Evolutionary conservation across 192 early-diverging fungal genomes (phyloP).

Genomic region (Coemansia interrupta): DNA sequence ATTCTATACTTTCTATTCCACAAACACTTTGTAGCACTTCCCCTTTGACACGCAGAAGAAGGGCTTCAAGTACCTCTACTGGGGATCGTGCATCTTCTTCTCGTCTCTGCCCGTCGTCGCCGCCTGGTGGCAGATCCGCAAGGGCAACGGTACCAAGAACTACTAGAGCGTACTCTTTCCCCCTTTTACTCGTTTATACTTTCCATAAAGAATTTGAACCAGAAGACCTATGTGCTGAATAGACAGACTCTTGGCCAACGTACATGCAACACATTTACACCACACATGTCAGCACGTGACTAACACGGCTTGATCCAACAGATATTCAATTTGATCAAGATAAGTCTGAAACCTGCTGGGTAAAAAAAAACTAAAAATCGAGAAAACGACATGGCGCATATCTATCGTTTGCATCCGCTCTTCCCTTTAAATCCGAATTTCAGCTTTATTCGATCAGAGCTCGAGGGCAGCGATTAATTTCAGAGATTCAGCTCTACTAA

Average conservation of each 20-base stretch:
- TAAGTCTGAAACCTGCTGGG: neutral
- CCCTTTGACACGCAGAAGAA: conserved; percentile 49
- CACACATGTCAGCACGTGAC: too few relatives aligned
- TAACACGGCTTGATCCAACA: too few relatives aligned
- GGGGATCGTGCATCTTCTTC: conserved; percentile 41
- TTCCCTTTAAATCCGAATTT: neutral
- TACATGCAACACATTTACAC: too few relatives aligned
- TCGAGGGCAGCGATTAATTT: neutral
- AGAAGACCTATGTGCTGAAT: too few relatives aligned
- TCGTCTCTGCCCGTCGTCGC: conserved; percentile 39
- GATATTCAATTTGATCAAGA: neutral
- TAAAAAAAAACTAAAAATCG: too few relatives aligned
- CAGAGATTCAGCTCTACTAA: neutral
- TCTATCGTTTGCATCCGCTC: too few relatives aligned
- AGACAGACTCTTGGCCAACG: too few relatives aligned
- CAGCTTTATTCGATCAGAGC: neutral
- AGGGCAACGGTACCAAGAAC: conserved; percentile 47
- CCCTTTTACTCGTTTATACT: neutral
- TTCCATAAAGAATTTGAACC: neutral
- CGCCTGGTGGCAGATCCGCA: conserved; percentile 54
- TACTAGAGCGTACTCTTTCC: conserved; percentile 14
- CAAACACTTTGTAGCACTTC: conserved; percentile 27
- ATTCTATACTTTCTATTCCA: neutral
- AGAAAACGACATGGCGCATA: too few relatives aligned
- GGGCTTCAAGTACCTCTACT: conserved; percentile 52